These are phyloP conservation scores for Fusarium xyrophilum DNA, from an alignment of 2,329 filamentous ascomycete genomes.

Conservation along the genomic window DNA sequence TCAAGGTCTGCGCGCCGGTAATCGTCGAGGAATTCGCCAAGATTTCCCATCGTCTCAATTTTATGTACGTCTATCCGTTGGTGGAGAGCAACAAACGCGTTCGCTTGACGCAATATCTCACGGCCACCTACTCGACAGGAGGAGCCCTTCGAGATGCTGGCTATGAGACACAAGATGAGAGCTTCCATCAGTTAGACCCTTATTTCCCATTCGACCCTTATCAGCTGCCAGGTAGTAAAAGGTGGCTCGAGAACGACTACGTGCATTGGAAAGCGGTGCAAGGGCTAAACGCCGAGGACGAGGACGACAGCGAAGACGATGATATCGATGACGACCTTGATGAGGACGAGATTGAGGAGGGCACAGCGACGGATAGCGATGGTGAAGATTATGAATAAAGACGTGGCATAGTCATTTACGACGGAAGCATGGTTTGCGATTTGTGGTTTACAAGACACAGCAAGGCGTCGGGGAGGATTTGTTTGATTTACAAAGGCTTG, in stretches of 20 bases:
- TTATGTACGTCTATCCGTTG: slow-evolving; percentile 88
- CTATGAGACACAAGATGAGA: slow-evolving; percentile 68
- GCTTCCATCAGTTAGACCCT: slow-evolving; percentile 84
- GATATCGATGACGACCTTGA: slow-evolving; percentile 60
- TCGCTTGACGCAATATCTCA: slow-evolving; percentile 74
- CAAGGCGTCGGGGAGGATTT: slow-evolving; percentile 33
- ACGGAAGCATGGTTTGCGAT: slow-evolving; percentile 4
- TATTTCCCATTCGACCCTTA: slow-evolving; percentile 99
- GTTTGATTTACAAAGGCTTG: slow-evolving; percentile 20
- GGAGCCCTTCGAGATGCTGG: slow-evolving; percentile 60
- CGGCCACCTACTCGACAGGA: slow-evolving; percentile 62
- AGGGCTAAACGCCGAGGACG: slow-evolving; percentile 67
- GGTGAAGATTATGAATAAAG: slow-evolving; percentile 50
- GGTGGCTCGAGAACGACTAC: slow-evolving; percentile 87
- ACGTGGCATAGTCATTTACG: neutral
- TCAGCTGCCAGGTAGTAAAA: slow-evolving; percentile 82
- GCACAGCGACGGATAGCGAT: slow-evolving; percentile 59
- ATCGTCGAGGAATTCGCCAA: slow-evolving; percentile 93
- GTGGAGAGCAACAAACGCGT: slow-evolving; percentile 93
- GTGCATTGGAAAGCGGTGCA: slow-evolving; percentile 79
- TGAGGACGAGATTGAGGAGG: slow-evolving; percentile 56
- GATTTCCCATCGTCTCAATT: slow-evolving; percentile 81
- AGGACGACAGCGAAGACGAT: slow-evolving; percentile 62
- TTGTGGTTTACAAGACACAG: slow-evolving; percentile 17
- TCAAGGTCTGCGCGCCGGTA: slow-evolving; percentile 89